These are phyloP conservation scores for Aspergillus pseudoviridinutans DNA, from an alignment of 2,329 filamentous ascomycete species.

Conservation along the genomic window DNA sequence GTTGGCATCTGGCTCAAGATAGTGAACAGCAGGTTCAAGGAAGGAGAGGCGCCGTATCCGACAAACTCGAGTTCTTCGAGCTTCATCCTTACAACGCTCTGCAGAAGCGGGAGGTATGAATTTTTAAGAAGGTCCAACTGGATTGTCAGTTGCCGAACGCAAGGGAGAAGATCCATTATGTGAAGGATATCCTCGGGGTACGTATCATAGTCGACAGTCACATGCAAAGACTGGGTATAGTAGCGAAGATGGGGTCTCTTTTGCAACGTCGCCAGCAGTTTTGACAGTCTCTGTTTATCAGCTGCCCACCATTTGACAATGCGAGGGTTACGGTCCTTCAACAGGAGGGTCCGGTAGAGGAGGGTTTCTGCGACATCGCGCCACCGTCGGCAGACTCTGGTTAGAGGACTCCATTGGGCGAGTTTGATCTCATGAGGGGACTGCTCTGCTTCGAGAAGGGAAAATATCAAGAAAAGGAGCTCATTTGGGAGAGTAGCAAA, in stretches of 20 bases:
- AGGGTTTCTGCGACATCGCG: not conserved
- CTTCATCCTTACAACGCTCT: not conserved
- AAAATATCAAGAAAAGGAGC: not conserved
- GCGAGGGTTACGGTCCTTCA: not conserved
- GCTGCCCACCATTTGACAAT: not conserved
- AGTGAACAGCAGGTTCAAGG: not conserved
- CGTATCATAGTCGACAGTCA: not conserved
- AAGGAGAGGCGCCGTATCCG: not conserved
- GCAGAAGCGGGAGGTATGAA: not conserved
- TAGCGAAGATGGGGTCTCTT: not conserved
- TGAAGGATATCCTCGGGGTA: not conserved
- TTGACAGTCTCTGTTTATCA: not conserved
- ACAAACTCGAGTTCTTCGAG: not conserved
- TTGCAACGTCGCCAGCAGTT: not conserved
- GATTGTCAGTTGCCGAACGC: not conserved
- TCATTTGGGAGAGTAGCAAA: not conserved
- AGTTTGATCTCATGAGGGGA: not conserved
- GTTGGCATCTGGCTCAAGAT: not conserved
- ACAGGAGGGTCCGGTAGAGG: not conserved
- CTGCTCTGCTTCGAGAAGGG: not conserved
- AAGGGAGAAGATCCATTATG: not conserved
- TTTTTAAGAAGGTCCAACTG: not conserved
- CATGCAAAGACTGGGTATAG: not conserved
- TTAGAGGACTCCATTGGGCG: not conserved
- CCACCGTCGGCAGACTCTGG: not conserved